Base-by-base conservation (phyloP, 164 flowering plant genomes). In the Vitis cinerea region DNA sequence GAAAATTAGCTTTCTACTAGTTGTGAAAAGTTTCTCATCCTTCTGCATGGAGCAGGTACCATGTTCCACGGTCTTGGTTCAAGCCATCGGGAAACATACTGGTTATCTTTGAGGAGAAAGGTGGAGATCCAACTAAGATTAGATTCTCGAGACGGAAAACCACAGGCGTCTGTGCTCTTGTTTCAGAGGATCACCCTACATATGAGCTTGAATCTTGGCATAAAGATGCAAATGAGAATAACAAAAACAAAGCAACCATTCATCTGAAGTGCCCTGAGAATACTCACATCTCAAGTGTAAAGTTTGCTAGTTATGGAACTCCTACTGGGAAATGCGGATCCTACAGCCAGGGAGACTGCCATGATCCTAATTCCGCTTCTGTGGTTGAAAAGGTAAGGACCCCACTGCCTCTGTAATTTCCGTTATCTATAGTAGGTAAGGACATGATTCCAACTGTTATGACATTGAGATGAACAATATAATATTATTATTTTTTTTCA, bases 21-120 rank as follows among this genome's bases (percentile, higher is more conserved):
- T 47, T 14, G 12, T 50, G 30, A 58, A 49, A 50, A 23, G 50
- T 60, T 61, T 67, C 60, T 69, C 63, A 14, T 52, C 4, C 31
- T 66, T 50, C 52, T 79, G 23, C 58, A 17, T 72, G 75, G 50
- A 37, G 12, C 79, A 94, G 98, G 99, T 96, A 96, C 80, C 99
- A 96, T 74, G 85, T 89, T 75, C 99, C 99, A 27, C 80, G 98
- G 44, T 93, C 98, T 71, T 96, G 99, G 99, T 96, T 96, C 85
- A 85, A 84, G 82, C 87, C 93, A 65, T 81, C 97, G 48, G 97
- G 89, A 66, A 96, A 96, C 60, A 65, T 83, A 56, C 79, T 96
- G 71, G 98, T 93, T 68, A 82, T 96, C 48, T 92, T 96, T 65
- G 99, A 96, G 78, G 99, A 96, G 82, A 86, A 74, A 80, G 99